Conservation (phyloP, 2,329 filamentous ascomycete species). For the Cyclaneusma minus region DNA sequence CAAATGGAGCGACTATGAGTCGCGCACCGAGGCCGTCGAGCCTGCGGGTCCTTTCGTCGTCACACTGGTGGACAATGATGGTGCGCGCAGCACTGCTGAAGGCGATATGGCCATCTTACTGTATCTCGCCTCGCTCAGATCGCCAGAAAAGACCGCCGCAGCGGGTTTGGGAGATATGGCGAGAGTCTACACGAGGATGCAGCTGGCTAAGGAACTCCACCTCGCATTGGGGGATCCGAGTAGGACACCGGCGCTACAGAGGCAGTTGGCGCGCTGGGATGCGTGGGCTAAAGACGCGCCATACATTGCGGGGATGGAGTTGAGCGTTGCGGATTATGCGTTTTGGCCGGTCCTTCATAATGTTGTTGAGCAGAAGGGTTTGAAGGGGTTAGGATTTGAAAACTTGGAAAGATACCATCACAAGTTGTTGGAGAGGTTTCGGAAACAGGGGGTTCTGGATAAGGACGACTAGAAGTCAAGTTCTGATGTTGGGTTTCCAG, state of each 20-base stretch:
- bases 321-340: slow-evolving; percentile 37
- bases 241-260: too few species aligned
- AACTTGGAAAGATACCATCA: too few species aligned
- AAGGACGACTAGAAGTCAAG: too few species aligned
- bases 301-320: slow-evolving; percentile 27
- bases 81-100: slow-evolving; percentile 26
- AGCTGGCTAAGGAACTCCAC: too few species aligned
- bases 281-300: slow-evolving; percentile 8
- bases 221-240: too few species aligned
- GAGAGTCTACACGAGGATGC: slow-evolving; percentile 12
- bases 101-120: slow-evolving; percentile 38
- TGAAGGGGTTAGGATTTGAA: too few species aligned
- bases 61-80: slow-evolving; percentile 40
- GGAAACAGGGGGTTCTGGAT: too few species aligned
- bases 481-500: too few species aligned
- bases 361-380: slow-evolving; percentile 23
- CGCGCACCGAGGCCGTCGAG: slow-evolving; percentile 4
- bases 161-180: slow-evolving; percentile 10
- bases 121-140: slow-evolving; percentile 37
- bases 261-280: slow-evolving; percentile 16
- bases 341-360: slow-evolving; percentile 39
- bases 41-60: slow-evolving; percentile 19
- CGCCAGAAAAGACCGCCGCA: slow-evolving; percentile 12
- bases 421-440: too few species aligned
- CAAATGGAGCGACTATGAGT: slow-evolving; percentile 13